These are phyloP conservation scores for Yarrowia keelungensis DNA, from an alignment of 805 yeast genomes.

Conservation along the genomic window DNA sequence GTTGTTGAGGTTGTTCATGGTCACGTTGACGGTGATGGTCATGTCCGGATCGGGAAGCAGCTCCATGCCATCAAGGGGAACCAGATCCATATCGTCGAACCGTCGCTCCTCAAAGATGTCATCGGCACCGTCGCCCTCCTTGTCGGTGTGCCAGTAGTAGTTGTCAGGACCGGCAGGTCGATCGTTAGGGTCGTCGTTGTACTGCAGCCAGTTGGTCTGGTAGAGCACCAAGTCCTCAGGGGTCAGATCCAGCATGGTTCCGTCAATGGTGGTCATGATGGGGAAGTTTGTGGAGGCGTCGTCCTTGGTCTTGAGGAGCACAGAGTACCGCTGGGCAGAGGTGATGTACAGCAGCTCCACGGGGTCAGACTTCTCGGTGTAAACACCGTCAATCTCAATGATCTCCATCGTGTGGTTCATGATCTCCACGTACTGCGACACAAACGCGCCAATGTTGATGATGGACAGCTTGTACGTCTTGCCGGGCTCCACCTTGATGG, in stretches of 20 bases:
- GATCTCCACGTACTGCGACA: slow-evolving; percentile 85
- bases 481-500: slow-evolving; percentile 72
- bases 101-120: slow-evolving; percentile 54
- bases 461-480: slow-evolving; percentile 83
- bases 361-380: slow-evolving; percentile 70
- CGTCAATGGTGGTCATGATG: slow-evolving; percentile 81
- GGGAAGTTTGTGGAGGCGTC: slow-evolving; percentile 71
- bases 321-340: slow-evolving; percentile 90
- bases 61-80: slow-evolving; percentile 65
- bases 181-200: slow-evolving; percentile 60
- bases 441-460: slow-evolving; percentile 88
- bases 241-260: slow-evolving; percentile 76
- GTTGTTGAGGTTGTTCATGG: slow-evolving; percentile 81
- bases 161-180: slow-evolving; percentile 57
- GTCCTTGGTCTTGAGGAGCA: slow-evolving; percentile 75
- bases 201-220: slow-evolving; percentile 76
- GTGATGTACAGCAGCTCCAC: slow-evolving; percentile 79
- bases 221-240: slow-evolving; percentile 73
- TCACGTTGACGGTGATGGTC: slow-evolving; percentile 71
- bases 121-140: slow-evolving; percentile 52
- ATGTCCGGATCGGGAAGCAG: slow-evolving; percentile 69
- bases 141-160: slow-evolving; percentile 41
- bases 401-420: slow-evolving; percentile 88
- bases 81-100: slow-evolving; percentile 80
- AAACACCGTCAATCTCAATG: slow-evolving; percentile 91